Conservation (phyloP, 2,329 filamentous ascomycete genomes). For the Coniella vitis region DNA sequence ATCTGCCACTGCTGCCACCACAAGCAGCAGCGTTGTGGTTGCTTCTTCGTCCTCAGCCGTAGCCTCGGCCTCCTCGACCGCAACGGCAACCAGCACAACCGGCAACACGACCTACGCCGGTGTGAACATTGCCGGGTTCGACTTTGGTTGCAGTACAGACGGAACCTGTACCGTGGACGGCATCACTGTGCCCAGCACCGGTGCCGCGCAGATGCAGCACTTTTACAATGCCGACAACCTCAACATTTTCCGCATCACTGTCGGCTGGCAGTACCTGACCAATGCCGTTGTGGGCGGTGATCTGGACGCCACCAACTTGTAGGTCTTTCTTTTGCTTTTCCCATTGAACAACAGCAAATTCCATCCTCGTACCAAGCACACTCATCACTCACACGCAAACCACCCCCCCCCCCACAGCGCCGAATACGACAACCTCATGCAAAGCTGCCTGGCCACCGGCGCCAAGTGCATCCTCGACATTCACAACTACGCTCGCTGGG, state of each 20-base stretch:
- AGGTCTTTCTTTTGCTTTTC: not conserved
- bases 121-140: slow-evolving; percentile 40
- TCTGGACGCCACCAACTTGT: slow-evolving; percentile 33
- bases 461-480: slow-evolving; percentile 43
- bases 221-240: slow-evolving; percentile 46
- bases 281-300: slow-evolving; percentile 35
- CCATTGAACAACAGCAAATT: too few species aligned
- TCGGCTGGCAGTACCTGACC: slow-evolving; percentile 47
- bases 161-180: slow-evolving; percentile 30
- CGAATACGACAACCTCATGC: slow-evolving; percentile 42
- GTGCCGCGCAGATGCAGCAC: slow-evolving; percentile 46
- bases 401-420: too few species aligned
- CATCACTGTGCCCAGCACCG: slow-evolving; percentile 15
- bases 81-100: slow-evolving; percentile 1
- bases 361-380: too few species aligned
- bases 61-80: not conserved
- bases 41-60: not conserved
- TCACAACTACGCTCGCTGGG: slow-evolving; percentile 42
- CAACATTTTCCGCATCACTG: slow-evolving; percentile 49
- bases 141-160: slow-evolving; percentile 38
- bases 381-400: too few species aligned
- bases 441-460: slow-evolving; percentile 39
- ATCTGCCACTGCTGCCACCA: too few species aligned
- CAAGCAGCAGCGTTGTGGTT: not conserved
- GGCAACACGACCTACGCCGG: slow-evolving; percentile 20